These are phyloP conservation scores for Boletus huronensis DNA, from an alignment of 768 basidiomycete genomes.

Conservation along the genomic window DNA sequence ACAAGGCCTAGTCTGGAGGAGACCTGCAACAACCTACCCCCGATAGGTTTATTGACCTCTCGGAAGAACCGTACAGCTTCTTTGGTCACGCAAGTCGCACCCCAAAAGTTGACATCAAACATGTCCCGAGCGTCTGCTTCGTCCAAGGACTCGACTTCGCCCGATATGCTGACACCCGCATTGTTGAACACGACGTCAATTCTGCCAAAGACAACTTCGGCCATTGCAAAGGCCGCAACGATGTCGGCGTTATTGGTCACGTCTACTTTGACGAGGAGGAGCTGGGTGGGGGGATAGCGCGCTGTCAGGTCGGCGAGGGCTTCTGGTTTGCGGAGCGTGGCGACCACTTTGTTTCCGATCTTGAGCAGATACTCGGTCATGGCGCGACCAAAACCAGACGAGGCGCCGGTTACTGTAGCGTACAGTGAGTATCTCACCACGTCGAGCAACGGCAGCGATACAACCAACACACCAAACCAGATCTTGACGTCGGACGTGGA, in stretches of 20 bases:
- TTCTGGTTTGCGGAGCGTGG: constrained; percentile 41
- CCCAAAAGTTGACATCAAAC: constrained; percentile 40
- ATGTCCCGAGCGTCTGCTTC: constrained; percentile 31
- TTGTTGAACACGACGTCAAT: constrained; percentile 39
- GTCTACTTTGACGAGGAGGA: constrained; percentile 33
- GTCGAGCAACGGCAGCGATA: not conserved
- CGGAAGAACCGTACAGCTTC: constrained; percentile 36
- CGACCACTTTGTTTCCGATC: constrained; percentile 37
- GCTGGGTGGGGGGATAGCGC: constrained; percentile 21
- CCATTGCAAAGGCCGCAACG: constrained; percentile 25
- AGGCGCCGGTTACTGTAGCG: constrained; percentile 32
- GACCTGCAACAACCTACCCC: constrained; percentile 39
- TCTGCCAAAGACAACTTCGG: constrained; percentile 28
- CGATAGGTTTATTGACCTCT: constrained; percentile 36
- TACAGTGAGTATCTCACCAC: not conserved
- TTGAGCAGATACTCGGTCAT: constrained; percentile 34
- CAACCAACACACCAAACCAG: constrained; percentile 19
- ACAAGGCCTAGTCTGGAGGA: constrained; percentile 34
- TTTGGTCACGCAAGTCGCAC: constrained; percentile 27
- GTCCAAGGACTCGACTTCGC: constrained; percentile 36
- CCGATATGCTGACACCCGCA: constrained; percentile 27
- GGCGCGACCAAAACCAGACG: constrained; percentile 37
- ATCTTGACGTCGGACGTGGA: constrained; percentile 19
- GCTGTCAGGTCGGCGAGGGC: constrained; percentile 27
- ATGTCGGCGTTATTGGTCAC: constrained; percentile 27